Evolutionary conservation across 2,329 filamentous ascomycete species (phyloP), one percentile per base, ranked within the genome.

Genomic region (Botrytis elliptica): DNA sequence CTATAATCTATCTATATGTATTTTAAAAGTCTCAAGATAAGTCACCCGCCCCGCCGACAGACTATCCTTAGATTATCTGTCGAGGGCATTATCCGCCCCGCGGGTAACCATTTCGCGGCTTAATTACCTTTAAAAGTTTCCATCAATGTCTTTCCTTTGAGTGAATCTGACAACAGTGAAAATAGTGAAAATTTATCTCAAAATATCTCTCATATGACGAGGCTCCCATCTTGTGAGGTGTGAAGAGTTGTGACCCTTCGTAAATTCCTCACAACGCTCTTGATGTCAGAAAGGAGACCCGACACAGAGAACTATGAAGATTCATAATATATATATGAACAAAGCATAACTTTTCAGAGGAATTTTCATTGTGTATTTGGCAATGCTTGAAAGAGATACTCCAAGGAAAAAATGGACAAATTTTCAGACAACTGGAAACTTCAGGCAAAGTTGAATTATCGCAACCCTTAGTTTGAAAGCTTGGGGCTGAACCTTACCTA

Each of bases 371-470:
- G 33, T 8, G 5, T 1, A 40, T 1, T 25, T 25, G 4, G 22
- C 2, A 38, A 8, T 5, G 4, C 29, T n/a, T 4, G 2, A 62
- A n/a, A n/a, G 7, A 62, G n/a, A 0, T n/a, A 14, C 40, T 8
- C 10, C 4, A 25, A 12, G 1, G 5, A 9, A 9, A 46, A 2
- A 33, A 6, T 12, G 25, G 9, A 14, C 2, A 29, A 2, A 10
- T 29, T 29, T 29, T 3, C n/a, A n/a, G 9, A 6, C 12, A 14
- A 1, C 9, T 12, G 9, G 4, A 29, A 40, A 42, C 14, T 22
- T 68, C 14, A 18, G n/a, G 8, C 8, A 25, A 42, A 20, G 20
- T 29, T 14, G 16, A 40, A 22, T 40, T 7, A 4, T 7, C 33
- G 14, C 14, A 67, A 25, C n/a, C 4, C 18, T n/a, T n/a, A 40